Evolutionary conservation across 1,284 basidiomycete genomes (phyloP), one percentile per base, ranked within the genome.

Genomic region (Bondarzewia mesenterica): DNA sequence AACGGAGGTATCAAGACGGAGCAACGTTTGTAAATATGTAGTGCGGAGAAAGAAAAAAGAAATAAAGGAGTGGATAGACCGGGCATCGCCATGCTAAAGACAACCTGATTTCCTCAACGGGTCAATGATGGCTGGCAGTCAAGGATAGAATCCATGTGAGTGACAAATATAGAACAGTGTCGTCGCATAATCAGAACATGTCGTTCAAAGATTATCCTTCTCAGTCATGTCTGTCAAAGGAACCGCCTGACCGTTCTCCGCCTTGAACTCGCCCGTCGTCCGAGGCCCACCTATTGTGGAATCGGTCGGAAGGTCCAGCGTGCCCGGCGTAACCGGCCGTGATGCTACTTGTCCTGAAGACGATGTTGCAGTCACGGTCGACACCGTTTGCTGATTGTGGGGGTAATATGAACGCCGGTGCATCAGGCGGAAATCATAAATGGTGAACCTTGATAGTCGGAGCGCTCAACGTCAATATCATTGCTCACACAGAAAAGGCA

Each of bases 361-460:
- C 8, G 75, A 72, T 1, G 73, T 66, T 22, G 64, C 73, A 4
- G 75, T 77, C 50, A 74, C 63, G 0, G 70, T 68, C 6, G 73
- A 69, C 21, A 75, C 63, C 40, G 76, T 68, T 56, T 88, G 85
- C 54, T 84, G 83, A 61, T 86, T 88, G 47, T 82, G 77, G 1
- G 87, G 85, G 63, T 87, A 90, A 59, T 90, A 89, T 36, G 87
- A 88, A 51, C 84, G 79, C 42, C 88, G 79, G 61, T 82, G 79
- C 86, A 85, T 89, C 67, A 82, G 85, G 68, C 80, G 80, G 66
- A 87, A 89, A 63, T 90, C 88, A 57, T 90, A 90, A n/a, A 80
- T 72, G 15, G 82, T 81, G 60, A 90, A 89, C 61, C 85, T 88
- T 54, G n/a, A 37, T 47, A 39, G 22, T 16, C 39, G 38, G 27